phyloP scores from a whole-genome alignment of 2,329 filamentous ascomycete species.

The Dothistroma septosporum region DNA sequence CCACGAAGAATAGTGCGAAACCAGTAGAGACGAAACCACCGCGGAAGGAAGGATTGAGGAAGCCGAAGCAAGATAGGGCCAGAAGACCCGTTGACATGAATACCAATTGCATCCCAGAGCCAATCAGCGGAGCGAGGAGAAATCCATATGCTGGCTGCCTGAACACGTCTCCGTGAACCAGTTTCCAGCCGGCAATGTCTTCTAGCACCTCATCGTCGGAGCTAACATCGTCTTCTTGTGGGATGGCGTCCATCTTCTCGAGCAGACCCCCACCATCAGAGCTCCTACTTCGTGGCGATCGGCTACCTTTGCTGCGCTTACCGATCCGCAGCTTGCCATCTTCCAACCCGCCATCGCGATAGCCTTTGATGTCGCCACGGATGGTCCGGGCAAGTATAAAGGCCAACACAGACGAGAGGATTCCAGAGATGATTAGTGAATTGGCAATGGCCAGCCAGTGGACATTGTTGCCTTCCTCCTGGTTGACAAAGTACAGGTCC shows the following conservation, averaged over 20 bases:
- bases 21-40: conserved; percentile 84
- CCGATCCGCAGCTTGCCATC: conserved; percentile 57
- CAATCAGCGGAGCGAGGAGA: conserved; percentile 73
- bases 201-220: conserved; percentile 68
- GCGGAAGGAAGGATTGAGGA: conserved; percentile 83
- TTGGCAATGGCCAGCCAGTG: conserved; percentile 89
- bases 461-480: conserved; percentile 73
- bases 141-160: conserved; percentile 65
- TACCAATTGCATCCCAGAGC: conserved; percentile 80
- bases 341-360: conserved; percentile 62
- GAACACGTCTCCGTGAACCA: conserved; percentile 85
- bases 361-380: conserved; percentile 71
- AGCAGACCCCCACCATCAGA: conserved; percentile 43
- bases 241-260: conserved; percentile 42
- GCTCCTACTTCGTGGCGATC: conserved; percentile 46
- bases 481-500: conserved; percentile 86
- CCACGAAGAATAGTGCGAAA: conserved; percentile 76
- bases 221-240: conserved; percentile 49
- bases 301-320: conserved; percentile 49
- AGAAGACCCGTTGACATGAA: conserved; percentile 71
- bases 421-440: conserved; percentile 74
- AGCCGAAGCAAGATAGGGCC: conserved; percentile 61
- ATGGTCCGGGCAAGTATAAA: conserved; percentile 78
- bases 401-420: conserved; percentile 73
- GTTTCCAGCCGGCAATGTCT: conserved; percentile 82